Percentiles rank a stretch among this genome's conserved stretches.
Evolutionary conservation across 805 yeast species (phyloP).

Genomic region (Naumovozyma baii): DNA sequence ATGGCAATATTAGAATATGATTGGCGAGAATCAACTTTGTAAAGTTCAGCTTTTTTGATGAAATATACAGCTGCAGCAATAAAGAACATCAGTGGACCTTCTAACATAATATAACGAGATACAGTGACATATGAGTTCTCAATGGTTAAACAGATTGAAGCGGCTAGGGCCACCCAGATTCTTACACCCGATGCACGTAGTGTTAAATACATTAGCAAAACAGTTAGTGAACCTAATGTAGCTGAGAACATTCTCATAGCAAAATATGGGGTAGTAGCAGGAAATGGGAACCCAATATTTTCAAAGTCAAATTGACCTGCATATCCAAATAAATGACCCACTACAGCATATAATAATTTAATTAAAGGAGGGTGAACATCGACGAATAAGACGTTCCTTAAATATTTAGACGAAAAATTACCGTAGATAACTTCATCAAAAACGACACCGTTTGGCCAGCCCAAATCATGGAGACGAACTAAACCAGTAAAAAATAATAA

Average conservation of each 20-base stretch:
- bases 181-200: slow-evolving; percentile 68
- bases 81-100: slow-evolving; percentile 67
- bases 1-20: slow-evolving; percentile 53
- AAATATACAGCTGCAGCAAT: slow-evolving; percentile 62
- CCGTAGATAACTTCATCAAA: slow-evolving; percentile 92
- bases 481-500: slow-evolving; percentile 42
- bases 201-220: slow-evolving; percentile 54
- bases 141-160: slow-evolving; percentile 45
- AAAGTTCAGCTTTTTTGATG: slow-evolving; percentile 55
- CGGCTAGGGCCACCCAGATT: slow-evolving; percentile 48
- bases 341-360: slow-evolving; percentile 61
- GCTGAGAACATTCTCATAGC: slow-evolving; percentile 66
- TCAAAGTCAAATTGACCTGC: slow-evolving; percentile 59
- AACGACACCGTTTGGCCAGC: slow-evolving; percentile 69
- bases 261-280: slow-evolving; percentile 48
- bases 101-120: slow-evolving; percentile 63
- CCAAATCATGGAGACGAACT: slow-evolving; percentile 54
- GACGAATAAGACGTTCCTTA: slow-evolving; percentile 52
- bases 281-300: slow-evolving; percentile 53
- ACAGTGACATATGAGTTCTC: slow-evolving; percentile 63
- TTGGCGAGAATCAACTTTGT: slow-evolving; percentile 44
- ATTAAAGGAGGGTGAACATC: slow-evolving; percentile 75
- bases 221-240: slow-evolving; percentile 55
- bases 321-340: slow-evolving; percentile 57
- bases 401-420: slow-evolving; percentile 78